These are phyloP conservation scores for Phyllosticta citriasiana DNA, from an alignment of 2,329 filamentous ascomycete species.

Conservation along the genomic window DNA sequence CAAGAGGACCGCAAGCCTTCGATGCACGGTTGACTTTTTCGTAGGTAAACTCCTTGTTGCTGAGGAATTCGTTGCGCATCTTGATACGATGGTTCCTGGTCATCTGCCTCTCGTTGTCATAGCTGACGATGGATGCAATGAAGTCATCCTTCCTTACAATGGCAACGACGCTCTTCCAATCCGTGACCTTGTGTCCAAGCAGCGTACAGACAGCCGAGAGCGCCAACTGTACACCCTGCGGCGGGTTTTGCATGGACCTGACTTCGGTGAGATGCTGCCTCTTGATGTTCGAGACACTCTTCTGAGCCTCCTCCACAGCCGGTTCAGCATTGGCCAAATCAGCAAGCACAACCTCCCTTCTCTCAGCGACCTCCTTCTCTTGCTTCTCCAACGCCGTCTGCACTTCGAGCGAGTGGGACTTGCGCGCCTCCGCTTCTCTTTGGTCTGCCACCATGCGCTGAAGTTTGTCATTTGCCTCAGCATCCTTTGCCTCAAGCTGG, in stretches of 20 bases:
- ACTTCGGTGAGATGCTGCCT: constrained; percentile 95
- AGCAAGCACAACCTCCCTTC: constrained; percentile 72
- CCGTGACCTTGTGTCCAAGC: constrained; percentile 72
- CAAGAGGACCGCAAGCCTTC: constrained; percentile 91
- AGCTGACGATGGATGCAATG: constrained; percentile 94
- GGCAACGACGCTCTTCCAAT: constrained; percentile 84
- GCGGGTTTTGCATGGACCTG: constrained; percentile 89
- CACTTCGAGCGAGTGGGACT: constrained; percentile 78
- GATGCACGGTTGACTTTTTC: constrained; percentile 93
- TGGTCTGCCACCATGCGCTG: constrained; percentile 97
- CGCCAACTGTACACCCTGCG: constrained; percentile 79
- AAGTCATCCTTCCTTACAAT: constrained; percentile 91
- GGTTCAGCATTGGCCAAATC: constrained; percentile 89
- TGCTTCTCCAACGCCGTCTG: constrained; percentile 80
- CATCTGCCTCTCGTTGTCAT: constrained; percentile 94
- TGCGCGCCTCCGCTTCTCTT: constrained; percentile 83
- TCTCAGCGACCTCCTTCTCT: constrained; percentile 73
- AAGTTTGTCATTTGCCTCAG: constrained; percentile 92
- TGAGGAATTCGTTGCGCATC: constrained; percentile 88
- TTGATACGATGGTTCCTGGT: constrained; percentile 69
- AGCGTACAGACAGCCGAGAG: constrained; percentile 95
- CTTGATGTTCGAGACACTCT: constrained; percentile 98
- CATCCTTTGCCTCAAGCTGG: constrained; percentile 86
- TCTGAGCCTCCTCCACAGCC: constrained; percentile 83
- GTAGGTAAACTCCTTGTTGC: constrained; percentile 90